Percentiles rank a stretch among this genome's conserved stretches.
phyloP scores from a whole-genome alignment of 306 rosid genomes.

The Castanea sativa region DNA sequence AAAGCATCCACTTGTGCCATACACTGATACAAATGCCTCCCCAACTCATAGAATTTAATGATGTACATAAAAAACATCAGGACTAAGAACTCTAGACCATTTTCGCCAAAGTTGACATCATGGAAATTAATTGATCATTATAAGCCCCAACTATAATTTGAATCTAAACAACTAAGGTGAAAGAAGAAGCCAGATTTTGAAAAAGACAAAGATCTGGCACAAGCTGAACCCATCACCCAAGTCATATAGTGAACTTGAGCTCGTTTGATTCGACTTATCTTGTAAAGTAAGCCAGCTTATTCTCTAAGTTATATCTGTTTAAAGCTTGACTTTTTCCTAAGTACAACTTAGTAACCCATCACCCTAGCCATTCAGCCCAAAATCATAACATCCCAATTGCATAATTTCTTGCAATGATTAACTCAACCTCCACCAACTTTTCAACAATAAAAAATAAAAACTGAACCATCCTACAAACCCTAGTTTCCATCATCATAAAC shows the following conservation, averaged over 20 bases:
- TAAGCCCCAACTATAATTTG: not conserved
- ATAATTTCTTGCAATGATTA: no score
- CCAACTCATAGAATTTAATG: not conserved
- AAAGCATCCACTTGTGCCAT: not conserved
- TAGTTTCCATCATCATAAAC: not conserved
- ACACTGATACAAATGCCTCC: not conserved
- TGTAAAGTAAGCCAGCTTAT: no score
- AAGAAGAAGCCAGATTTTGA: not conserved
- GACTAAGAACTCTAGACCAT: not conserved
- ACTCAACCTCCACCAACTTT: no score
- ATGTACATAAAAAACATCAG: not conserved
- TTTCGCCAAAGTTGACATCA: not conserved
- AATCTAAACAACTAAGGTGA: not conserved
- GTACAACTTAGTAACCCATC: no score
- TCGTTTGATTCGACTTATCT: no score
- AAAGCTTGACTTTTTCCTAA: no score
- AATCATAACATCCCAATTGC: no score
- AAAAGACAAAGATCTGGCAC: not conserved
- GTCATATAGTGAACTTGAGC: not conserved
- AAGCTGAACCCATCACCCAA: not conserved
- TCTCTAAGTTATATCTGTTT: no score
- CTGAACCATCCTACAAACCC: not conserved
- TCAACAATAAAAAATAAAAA: not conserved
- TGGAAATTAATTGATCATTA: not conserved
- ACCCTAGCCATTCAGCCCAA: no score